A percentile compares a stretch with the other conserved stretches of the same genome.
These are phyloP conservation scores for Cladophialophora chaetospira DNA, from an alignment of 2,329 filamentous ascomycete species.

Conservation along the genomic window DNA sequence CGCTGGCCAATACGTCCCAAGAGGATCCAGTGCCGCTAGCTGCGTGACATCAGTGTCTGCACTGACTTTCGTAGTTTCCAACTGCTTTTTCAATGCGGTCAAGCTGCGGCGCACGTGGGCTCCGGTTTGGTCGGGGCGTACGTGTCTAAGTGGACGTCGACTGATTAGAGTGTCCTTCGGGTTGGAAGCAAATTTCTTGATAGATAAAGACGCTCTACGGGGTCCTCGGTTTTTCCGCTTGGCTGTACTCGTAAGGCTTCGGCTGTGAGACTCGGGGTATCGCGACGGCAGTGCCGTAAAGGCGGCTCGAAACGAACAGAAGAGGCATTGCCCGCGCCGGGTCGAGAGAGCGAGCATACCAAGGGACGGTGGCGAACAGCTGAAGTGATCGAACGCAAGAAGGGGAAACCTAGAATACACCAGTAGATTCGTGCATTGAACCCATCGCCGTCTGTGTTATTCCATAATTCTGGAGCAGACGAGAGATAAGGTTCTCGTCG, in stretches of 20 bases:
- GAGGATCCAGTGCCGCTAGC: conserved; percentile 25
- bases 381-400: background rate
- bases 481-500: too few species aligned
- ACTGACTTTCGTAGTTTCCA: conserved; percentile 14
- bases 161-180: background rate
- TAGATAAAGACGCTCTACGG: background rate
- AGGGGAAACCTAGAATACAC: too few species aligned
- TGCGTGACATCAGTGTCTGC: conserved; percentile 17
- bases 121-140: background rate
- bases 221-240: background rate
- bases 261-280: conserved; percentile 34
- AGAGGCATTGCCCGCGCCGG: conserved; percentile 40
- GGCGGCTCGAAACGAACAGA: conserved; percentile 42
- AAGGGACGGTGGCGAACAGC: background rate
- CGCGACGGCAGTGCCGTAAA: conserved; percentile 1
- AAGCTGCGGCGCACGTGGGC: conserved; percentile 13
- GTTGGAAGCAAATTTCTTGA: background rate
- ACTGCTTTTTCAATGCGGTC: conserved; percentile 10
- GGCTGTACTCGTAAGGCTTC: conserved; percentile 35
- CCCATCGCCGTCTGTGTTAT: too few species aligned
- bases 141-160: background rate
- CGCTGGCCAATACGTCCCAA: conserved; percentile 13
- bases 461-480: too few species aligned
- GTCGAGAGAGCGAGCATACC: conserved; percentile 23
- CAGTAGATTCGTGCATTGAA: too few species aligned